These are phyloP conservation scores for Botrytis tulipae DNA, from an alignment of 2,329 filamentous ascomycete genomes.

Conservation along the genomic window DNA sequence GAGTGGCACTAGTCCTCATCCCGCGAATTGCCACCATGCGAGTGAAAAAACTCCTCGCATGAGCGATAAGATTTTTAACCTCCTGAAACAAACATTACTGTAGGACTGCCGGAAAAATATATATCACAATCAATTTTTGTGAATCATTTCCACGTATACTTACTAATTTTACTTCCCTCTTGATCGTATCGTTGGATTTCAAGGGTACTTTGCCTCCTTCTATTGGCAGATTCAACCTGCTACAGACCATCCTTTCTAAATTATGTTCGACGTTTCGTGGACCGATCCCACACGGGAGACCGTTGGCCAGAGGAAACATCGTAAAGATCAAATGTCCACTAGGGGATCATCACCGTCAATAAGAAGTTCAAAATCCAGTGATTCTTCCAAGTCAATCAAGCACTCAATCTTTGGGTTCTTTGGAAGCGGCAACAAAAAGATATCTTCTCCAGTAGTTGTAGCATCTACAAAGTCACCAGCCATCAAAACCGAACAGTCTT, in stretches of 20 bases:
- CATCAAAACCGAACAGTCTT: slow-evolving; percentile 19
- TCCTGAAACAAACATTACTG: slow-evolving; percentile 19
- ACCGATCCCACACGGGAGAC: slow-evolving; percentile 36
- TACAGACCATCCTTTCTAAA: slow-evolving; percentile 20
- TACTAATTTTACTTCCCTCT: slow-evolving; percentile 13
- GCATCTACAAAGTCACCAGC: slow-evolving; percentile 16
- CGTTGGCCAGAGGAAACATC: slow-evolving; percentile 35
- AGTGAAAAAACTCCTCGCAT: slow-evolving; percentile 18
- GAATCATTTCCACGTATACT: slow-evolving; percentile 20
- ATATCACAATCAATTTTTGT: slow-evolving; percentile 20
- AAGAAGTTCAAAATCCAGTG: slow-evolving; percentile 27
- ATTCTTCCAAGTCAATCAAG: slow-evolving; percentile 22
- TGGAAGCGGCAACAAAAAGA: slow-evolving; percentile 36
- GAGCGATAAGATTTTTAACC: slow-evolving; percentile 7
- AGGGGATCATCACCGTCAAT: slow-evolving; percentile 20
- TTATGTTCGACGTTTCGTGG: slow-evolving; percentile 40
- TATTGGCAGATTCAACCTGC: slow-evolving; percentile 18
- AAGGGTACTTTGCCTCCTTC: slow-evolving; percentile 10
- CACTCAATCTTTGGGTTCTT: slow-evolving; percentile 35
- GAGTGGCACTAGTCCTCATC: slow-evolving; percentile 3
- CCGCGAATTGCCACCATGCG: slow-evolving; percentile 21
- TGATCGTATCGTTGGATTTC: slow-evolving; percentile 10
- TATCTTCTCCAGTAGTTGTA: background rate
- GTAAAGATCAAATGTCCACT: slow-evolving; percentile 31
- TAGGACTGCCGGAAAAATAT: slow-evolving; percentile 2